Evolutionary conservation across 257 asterid species (phyloP).

Genomic region (Rauvolfia tetraphylla): DNA sequence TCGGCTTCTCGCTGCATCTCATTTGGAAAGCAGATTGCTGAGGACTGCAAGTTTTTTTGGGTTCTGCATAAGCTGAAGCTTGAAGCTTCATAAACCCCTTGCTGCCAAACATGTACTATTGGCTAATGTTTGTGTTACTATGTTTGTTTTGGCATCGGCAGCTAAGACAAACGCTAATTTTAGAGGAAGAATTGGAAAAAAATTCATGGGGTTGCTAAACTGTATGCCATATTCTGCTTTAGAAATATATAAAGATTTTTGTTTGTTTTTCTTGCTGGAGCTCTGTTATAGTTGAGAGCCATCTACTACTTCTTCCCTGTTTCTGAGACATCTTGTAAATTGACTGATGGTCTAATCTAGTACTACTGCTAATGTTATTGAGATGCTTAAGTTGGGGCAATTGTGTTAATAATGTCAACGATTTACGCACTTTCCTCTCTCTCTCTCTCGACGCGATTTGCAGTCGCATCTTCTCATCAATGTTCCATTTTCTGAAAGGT

Average conservation of each 20-base stretch:
- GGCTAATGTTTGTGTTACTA: conserved; percentile 8
- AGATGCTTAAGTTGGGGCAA: neutral
- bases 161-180: conserved; percentile 28
- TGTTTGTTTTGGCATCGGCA: conserved; percentile 16
- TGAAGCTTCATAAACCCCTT: neutral
- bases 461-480: no score
- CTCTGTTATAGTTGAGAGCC: neutral
- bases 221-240: conserved; percentile 26
- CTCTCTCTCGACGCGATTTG: no score
- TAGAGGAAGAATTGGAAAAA: conserved; percentile 35
- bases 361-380: neutral
- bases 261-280: neutral
- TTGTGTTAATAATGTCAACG: neutral
- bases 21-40: neutral
- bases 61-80: conserved; percentile 11
- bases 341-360: neutral
- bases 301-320: neutral
- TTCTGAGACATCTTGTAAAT: neutral
- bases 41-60: conserved; percentile 1
- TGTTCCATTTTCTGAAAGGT: no score
- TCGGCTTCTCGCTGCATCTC: conserved; percentile 2
- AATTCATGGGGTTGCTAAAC: conserved; percentile 45
- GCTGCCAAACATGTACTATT: conserved; percentile 21
- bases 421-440: no score
- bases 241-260: conserved; percentile 21